Percentiles rank a stretch among this genome's conserved stretches.
These are phyloP conservation scores for Sporothrix luriei DNA, from an alignment of 2,329 filamentous ascomycete genomes.

Conservation along the genomic window DNA sequence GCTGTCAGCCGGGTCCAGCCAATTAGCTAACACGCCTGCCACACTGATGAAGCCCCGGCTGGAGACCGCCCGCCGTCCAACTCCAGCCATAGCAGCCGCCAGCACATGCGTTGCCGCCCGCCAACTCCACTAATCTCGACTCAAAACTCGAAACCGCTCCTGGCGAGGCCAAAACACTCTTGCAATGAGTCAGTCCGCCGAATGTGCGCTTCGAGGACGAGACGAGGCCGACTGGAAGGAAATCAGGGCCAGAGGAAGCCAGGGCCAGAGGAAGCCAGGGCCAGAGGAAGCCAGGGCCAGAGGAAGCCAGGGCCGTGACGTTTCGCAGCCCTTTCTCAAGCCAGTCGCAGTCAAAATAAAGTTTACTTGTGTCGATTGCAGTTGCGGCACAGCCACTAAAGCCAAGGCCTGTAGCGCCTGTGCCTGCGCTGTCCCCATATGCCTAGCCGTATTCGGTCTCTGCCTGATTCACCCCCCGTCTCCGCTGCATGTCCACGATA, in stretches of 20 bases:
- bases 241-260: neutral
- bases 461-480: constrained; percentile 23
- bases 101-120: neutral
- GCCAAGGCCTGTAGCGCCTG: neutral
- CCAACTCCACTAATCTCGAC: neutral
- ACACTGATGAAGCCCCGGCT: neutral
- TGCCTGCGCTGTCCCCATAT: neutral
- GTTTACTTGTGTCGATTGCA: too few relatives aligned
- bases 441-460: neutral
- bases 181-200: neutral
- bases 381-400: neutral
- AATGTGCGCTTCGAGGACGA: constrained; percentile 5
- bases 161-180: too few relatives aligned
- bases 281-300: neutral
- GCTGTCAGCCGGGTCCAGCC: neutral
- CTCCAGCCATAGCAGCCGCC: neutral
- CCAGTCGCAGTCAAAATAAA: neutral
- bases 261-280: neutral
- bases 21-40: constrained; percentile 21
- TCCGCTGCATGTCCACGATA: neutral
- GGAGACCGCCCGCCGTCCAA: neutral
- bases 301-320: neutral
- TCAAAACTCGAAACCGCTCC: neutral
- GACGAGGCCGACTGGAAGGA: neutral
- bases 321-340: constrained; percentile 15